A percentile compares a stretch with the other conserved stretches of the same genome.
Evolutionary conservation across 108 stramenopile genomes (phyloP).

Genomic region (Conticribra guillardii): DNA sequence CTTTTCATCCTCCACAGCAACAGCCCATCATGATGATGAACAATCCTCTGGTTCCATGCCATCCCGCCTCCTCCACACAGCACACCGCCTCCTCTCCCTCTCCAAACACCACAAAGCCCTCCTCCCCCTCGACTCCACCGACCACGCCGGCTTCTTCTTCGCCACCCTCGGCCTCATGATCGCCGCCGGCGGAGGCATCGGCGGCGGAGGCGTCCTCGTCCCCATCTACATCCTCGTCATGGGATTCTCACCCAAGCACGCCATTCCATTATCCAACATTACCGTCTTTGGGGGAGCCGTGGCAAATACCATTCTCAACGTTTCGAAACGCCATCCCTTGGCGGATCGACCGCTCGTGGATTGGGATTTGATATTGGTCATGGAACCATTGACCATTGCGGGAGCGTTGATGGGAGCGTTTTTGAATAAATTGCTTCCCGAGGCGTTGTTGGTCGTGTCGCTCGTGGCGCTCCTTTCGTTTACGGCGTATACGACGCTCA

Average conservation of each 20-base stretch:
- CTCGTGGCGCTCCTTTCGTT: conserved; percentile 82
- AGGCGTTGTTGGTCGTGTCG: conserved; percentile 77
- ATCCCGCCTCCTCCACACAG: not conserved
- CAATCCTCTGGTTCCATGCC: no score
- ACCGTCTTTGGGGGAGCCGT: conserved; percentile 92
- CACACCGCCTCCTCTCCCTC: not conserved
- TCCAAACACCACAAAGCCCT: conserved; percentile 40
- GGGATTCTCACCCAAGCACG: conserved; percentile 82
- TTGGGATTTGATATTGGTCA: conserved; percentile 96
- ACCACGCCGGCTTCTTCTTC: conserved; percentile 74
- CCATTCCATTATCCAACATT: conserved; percentile 92
- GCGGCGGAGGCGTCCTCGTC: conserved; percentile 92
- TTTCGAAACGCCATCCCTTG: conserved; percentile 87
- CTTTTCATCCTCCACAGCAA: not conserved
- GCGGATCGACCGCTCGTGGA: conserved; percentile 91
- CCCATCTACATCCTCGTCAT: conserved; percentile 93
- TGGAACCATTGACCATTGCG: conserved; percentile 94
- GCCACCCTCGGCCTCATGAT: conserved; percentile 87
- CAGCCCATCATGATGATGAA: no score
- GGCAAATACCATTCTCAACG: conserved; percentile 84
- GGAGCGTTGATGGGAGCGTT: conserved; percentile 92
- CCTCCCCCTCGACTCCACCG: conserved; percentile 59
- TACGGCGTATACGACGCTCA: conserved; percentile 83
- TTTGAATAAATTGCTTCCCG: conserved; percentile 85
- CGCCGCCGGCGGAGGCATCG: conserved; percentile 94